phyloP scores from a whole-genome alignment of 2,329 filamentous ascomycete genomes.

The Fusarium burgessii region DNA sequence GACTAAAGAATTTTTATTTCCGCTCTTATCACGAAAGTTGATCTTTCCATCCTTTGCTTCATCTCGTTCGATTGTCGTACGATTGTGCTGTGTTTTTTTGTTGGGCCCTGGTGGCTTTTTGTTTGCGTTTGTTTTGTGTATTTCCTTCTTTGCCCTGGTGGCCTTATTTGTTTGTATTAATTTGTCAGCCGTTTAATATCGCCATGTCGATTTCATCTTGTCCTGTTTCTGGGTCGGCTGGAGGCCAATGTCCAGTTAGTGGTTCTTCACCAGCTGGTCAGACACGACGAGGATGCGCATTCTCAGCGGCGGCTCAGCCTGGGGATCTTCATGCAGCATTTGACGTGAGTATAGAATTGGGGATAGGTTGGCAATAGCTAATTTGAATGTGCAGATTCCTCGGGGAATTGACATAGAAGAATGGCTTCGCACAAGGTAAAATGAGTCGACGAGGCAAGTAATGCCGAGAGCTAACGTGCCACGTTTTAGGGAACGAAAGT shows the following conservation, averaged over 20 bases:
- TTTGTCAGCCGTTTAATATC: background rate
- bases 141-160: constrained; percentile 31
- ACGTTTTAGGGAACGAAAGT: constrained; percentile 54
- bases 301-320: constrained; percentile 31
- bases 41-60: background rate
- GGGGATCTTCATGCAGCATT: constrained; percentile 41
- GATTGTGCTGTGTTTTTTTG: background rate
- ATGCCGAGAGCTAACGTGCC: background rate
- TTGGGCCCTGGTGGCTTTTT: constrained; percentile 30
- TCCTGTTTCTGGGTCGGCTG: constrained; percentile 49
- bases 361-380: rapidly evolving
- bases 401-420: constrained; percentile 58
- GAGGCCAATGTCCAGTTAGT: constrained; percentile 42
- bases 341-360: constrained; percentile 6
- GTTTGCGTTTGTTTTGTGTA: background rate
- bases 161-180: constrained; percentile 9
- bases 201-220: constrained; percentile 50
- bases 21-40: background rate
- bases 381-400: constrained; percentile 53
- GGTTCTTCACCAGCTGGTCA: constrained; percentile 9
- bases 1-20: background rate
- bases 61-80: background rate
- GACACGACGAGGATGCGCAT: constrained; percentile 33
- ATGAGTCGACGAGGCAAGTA: background rate
- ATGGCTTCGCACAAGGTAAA: constrained; percentile 56